Percentiles rank a stretch among this genome's conserved stretches.
These are phyloP conservation scores for Trypanosoma vivax DNA, from an alignment of 208 protist genomes.

Conservation along the genomic window DNA sequence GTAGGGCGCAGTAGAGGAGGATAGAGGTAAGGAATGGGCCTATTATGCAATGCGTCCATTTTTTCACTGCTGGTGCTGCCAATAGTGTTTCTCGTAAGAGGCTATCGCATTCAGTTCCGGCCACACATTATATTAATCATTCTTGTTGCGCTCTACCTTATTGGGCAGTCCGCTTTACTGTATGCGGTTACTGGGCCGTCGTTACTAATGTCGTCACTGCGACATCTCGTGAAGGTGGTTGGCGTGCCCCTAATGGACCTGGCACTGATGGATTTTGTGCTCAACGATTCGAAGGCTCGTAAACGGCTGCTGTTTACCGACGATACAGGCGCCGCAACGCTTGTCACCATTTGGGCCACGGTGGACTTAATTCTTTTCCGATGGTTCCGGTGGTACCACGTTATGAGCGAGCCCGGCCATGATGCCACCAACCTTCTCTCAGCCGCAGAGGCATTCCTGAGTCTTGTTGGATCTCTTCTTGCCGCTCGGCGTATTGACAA, in stretches of 20 bases:
- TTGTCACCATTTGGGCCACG: slow-evolving; percentile 53
- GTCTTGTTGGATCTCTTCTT: slow-evolving; percentile 33
- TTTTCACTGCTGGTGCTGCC: slow-evolving; percentile 74
- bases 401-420: slow-evolving; percentile 48
- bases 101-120: slow-evolving; percentile 44
- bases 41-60: slow-evolving; percentile 59
- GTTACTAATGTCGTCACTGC: slow-evolving; percentile 3
- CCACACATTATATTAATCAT: slow-evolving; percentile 28
- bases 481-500: slow-evolving; percentile 36
- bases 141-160: slow-evolving; percentile 33
- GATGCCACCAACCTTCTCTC: slow-evolving; percentile 34
- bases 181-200: slow-evolving; percentile 4
- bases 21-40: slow-evolving; percentile 30
- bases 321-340: slow-evolving; percentile 28
- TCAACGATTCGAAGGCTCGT: slow-evolving; percentile 44
- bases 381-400: slow-evolving; percentile 71
- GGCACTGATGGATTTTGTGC: slow-evolving; percentile 42
- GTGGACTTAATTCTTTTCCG: slow-evolving; percentile 50
- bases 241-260: slow-evolving; percentile 41
- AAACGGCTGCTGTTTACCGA: slow-evolving; percentile 44
- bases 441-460: slow-evolving; percentile 42
- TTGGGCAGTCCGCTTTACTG: slow-evolving; percentile 51
- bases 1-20: not conserved
- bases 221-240: slow-evolving; percentile 16
- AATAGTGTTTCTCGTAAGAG: slow-evolving; percentile 45